Evolutionary conservation across 768 basidiomycete species (phyloP).

Genomic region (Lactifluus volemus): DNA sequence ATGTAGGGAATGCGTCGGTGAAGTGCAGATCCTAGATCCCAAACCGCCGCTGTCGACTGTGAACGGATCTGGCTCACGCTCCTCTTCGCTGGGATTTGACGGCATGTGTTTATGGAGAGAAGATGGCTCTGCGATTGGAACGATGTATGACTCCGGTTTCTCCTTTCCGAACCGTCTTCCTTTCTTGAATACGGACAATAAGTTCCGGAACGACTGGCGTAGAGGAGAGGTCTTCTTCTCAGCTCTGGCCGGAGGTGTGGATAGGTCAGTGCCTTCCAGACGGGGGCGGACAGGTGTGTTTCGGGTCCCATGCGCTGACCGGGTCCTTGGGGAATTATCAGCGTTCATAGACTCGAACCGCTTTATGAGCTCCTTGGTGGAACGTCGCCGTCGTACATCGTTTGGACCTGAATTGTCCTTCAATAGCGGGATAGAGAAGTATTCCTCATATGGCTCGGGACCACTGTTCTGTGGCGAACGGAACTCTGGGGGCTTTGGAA

Average conservation of each 20-base stretch:
- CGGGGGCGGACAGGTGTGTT: slow-evolving; percentile 15
- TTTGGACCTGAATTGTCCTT: not conserved
- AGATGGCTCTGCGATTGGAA: not conserved
- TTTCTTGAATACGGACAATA: slow-evolving; percentile 56
- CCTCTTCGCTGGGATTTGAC: not conserved
- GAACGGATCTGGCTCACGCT: not conserved
- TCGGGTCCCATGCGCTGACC: not conserved
- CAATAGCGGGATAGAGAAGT: slow-evolving; percentile 15
- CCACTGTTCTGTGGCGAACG: slow-evolving; percentile 12
- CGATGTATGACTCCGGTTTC: slow-evolving; percentile 18
- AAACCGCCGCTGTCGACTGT: not conserved
- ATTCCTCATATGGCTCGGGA: slow-evolving; percentile 17
- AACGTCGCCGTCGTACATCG: slow-evolving; percentile 11
- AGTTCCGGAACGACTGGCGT: slow-evolving; percentile 53
- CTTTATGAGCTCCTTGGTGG: slow-evolving; percentile 46
- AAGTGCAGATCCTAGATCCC: slow-evolving; percentile 18
- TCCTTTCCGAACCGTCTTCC: slow-evolving; percentile 23
- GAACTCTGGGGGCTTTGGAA: slow-evolving; percentile 15
- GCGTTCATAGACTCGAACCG: slow-evolving; percentile 40
- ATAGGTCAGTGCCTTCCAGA: slow-evolving; percentile 18
- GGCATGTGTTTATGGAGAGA: not conserved
- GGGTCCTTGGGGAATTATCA: not conserved
- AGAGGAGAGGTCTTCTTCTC: slow-evolving; percentile 46
- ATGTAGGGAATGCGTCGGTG: slow-evolving; percentile 14
- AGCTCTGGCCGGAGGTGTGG: slow-evolving; percentile 25